phyloP scores from a whole-genome alignment of 2,329 filamentous ascomycete genomes.

The Rasamsonia emersonii region DNA sequence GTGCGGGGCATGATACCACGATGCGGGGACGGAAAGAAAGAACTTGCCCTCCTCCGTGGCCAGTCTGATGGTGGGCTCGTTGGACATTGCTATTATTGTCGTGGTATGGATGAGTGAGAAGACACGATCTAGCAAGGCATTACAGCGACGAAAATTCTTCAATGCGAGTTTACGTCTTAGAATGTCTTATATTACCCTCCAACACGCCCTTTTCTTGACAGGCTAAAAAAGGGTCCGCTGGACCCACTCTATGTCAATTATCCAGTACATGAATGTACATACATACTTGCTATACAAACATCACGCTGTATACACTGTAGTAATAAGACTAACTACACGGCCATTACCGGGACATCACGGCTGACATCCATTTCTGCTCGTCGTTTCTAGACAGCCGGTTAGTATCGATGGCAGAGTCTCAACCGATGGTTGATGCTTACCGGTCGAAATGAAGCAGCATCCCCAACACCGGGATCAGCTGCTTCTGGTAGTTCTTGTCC shows the following conservation, averaged over 20 bases:
- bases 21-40: too few relatives aligned
- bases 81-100: too few relatives aligned
- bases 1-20: too few relatives aligned
- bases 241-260: too few relatives aligned
- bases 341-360: constrained; percentile 49
- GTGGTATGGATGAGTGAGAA: too few relatives aligned
- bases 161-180: too few relatives aligned
- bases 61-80: constrained; percentile 30
- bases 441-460: constrained; percentile 60
- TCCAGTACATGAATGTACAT: too few relatives aligned
- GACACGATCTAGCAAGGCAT: too few relatives aligned
- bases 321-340: neutral
- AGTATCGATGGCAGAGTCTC: constrained; percentile 3
- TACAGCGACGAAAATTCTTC: too few relatives aligned
- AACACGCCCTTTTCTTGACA: too few relatives aligned
- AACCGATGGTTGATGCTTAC: constrained; percentile 29
- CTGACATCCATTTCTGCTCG: constrained; percentile 78
- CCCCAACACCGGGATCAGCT: constrained; percentile 56
- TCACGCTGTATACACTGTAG: neutral
- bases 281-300: neutral
- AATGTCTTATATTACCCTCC: too few relatives aligned
- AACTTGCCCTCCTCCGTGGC: constrained; percentile 32
- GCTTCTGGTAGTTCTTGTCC: constrained; percentile 60
- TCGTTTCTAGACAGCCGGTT: constrained; percentile 47
- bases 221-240: too few relatives aligned